A percentile compares a stretch with the other conserved stretches of the same genome.
Evolutionary conservation across 345 rosid genomes (phyloP).

Genomic region (Gynandropsis gynandra): DNA sequence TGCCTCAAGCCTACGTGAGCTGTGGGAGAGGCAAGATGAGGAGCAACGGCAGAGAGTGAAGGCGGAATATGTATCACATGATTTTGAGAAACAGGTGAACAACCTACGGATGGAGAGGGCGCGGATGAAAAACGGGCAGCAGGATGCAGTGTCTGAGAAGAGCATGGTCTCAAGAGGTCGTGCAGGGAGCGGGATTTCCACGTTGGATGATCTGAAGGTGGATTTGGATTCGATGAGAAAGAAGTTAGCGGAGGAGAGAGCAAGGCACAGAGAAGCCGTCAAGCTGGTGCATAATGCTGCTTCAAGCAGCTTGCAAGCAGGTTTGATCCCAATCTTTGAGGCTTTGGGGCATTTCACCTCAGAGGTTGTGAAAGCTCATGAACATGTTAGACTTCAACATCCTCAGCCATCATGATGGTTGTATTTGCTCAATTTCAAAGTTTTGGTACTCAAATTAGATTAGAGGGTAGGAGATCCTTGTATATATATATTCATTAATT

Average conservation of each 20-base stretch:
- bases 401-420: conserved; percentile 16
- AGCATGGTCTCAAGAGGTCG: conserved; percentile 47
- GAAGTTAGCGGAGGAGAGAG: conserved; percentile 67
- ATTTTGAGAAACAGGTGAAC: conserved; percentile 64
- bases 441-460: conserved; percentile 25
- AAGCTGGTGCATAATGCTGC: conserved; percentile 68
- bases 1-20: conserved; percentile 53
- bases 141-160: conserved; percentile 50
- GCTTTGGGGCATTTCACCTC: conserved; percentile 68
- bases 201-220: conserved; percentile 70
- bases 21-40: conserved; percentile 89
- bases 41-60: conserved; percentile 66
- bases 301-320: conserved; percentile 71
- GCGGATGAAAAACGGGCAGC: conserved; percentile 34
- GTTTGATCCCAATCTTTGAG: conserved; percentile 78
- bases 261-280: conserved; percentile 62
- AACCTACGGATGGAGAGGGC: conserved; percentile 52
- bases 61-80: conserved; percentile 74
- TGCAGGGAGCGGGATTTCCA: conserved; percentile 61
- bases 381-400: conserved; percentile 55
- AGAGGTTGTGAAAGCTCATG: conserved; percentile 73
- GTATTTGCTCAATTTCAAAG: conserved; percentile 15
- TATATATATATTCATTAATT: conserved; percentile 29
- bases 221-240: conserved; percentile 83
- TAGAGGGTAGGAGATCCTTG: conserved; percentile 16